Conservation (phyloP, 1,284 basidiomycete species). For the Violaceomyces palustris region DNA sequence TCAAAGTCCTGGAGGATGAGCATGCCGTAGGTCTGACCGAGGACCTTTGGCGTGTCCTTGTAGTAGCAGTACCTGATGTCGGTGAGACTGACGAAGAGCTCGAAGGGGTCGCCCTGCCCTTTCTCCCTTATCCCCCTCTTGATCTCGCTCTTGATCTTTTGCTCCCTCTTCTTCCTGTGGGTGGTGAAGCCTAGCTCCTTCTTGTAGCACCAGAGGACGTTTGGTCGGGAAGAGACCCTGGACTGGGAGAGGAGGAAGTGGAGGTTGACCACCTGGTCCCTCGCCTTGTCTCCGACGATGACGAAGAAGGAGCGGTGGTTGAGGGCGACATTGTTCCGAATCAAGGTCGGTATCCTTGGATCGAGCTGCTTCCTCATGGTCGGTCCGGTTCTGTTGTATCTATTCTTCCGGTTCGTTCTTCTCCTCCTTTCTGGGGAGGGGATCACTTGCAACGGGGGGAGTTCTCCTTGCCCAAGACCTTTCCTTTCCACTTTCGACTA, state of each 20-base stretch:
- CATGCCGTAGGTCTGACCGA: conserved; percentile 98
- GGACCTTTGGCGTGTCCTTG: conserved; percentile 54
- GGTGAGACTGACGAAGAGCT: conserved; percentile 96
- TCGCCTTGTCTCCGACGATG: conserved; percentile 87
- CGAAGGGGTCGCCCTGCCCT: conserved; percentile 89
- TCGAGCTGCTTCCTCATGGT: conserved; percentile 58
- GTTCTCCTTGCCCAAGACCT: no score
- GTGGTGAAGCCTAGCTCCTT: conserved; percentile 57
- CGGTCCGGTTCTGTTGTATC: neutral
- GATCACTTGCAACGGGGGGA: no score
- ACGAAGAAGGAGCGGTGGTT: conserved; percentile 96
- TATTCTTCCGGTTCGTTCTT: no score
- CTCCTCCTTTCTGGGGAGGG: no score
- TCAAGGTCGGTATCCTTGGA: conserved; percentile 83
- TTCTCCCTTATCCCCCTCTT: conserved; percentile 85
- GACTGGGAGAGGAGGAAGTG: conserved; percentile 66
- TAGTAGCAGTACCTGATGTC: conserved; percentile 79
- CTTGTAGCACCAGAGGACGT: conserved; percentile 49
- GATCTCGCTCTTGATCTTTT: conserved; percentile 52
- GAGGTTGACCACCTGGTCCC: conserved; percentile 93
- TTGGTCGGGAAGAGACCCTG: conserved; percentile 39
- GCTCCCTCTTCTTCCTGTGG: conserved; percentile 77
- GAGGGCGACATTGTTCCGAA: conserved; percentile 75
- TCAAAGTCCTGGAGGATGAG: conserved; percentile 96
- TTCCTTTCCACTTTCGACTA: no score